Evolutionary conservation across 2,329 filamentous ascomycete genomes (phyloP).

Genomic region (Diaporthe destruens): DNA sequence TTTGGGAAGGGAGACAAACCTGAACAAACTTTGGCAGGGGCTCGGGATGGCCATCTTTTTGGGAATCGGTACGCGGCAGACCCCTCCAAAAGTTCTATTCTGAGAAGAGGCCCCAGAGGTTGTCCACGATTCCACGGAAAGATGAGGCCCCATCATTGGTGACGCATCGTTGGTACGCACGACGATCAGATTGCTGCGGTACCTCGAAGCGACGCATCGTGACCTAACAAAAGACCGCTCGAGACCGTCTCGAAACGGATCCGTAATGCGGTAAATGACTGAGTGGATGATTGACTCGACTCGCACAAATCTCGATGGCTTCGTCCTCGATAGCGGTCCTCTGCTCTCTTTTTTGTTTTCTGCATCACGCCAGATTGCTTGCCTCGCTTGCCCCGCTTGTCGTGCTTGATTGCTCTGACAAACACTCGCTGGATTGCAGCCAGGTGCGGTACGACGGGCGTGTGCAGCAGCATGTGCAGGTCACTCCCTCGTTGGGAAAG

Average conservation of each 20-base stretch:
- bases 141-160: background rate
- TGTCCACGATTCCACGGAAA: background rate
- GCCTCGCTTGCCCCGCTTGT: background rate
- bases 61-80: background rate
- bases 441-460: background rate
- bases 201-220: slow-evolving; percentile 15
- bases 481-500: background rate
- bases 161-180: slow-evolving; percentile 13
- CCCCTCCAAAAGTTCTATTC: background rate
- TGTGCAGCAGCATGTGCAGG: slow-evolving; percentile 12
- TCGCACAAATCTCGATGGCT: slow-evolving; percentile 29
- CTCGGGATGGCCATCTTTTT: background rate
- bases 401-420: slow-evolving; percentile 18
- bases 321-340: background rate
- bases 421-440: slow-evolving; percentile 20
- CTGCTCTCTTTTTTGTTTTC: background rate
- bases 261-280: slow-evolving; percentile 13
- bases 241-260: slow-evolving; percentile 10
- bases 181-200: slow-evolving; percentile 7
- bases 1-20: background rate
- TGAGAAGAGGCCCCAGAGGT: background rate
- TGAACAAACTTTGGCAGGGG: slow-evolving; percentile 19
- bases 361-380: background rate
- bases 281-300: slow-evolving; percentile 13
- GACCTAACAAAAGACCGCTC: slow-evolving; percentile 4